Evolutionary conservation across 1,139 yeast genomes (phyloP), one percentile per base, ranked within the genome.

Genomic region (Zygotorulaspora mrakii): DNA sequence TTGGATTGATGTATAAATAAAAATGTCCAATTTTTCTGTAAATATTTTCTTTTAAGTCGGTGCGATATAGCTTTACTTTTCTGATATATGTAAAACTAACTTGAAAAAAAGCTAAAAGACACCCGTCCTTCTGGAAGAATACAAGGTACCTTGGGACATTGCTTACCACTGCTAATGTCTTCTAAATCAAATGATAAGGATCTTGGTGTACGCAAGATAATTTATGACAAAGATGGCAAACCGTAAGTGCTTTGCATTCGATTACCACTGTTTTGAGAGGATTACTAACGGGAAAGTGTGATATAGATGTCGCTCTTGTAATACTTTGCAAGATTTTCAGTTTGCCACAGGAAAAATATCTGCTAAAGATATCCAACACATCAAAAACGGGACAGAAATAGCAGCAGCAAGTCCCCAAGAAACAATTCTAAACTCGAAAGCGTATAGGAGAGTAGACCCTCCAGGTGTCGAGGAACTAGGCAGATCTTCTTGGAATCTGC

Each of bases 401-500:
- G 45, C 49, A n/a, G 40, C 50, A 35, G 24, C 51, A 29, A 14
- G 41, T 20, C 25, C 45, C 23, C 24, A 35, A 37, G 36, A 26
- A 11, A 17, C 38, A 24, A 46, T 42, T 35, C 52, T 56, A 25
- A 52, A 54, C 38, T 45, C 56, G 26, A 43, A 50, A 35, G 44
- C 55, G 17, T 67, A 68, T 37, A 50, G 69, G 3, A 69, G 69
- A 36, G 81, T 75, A 29, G 80, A 85, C 47, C 98, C 98, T 1
- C 91, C 97, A 0, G 97, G 88, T 65, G 94, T 84, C 8, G 82
- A 74, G 38, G 71, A 73, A 46, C 66, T 91, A 5, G 99, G 99
- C 1, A 71, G 80, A 39, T 77, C 95, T 0, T 80, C 96, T 3
- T 91, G 99, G 99, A 87, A 95, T 1, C 72, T 91, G 33, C 69